Conservation (phyloP, 2,329 filamentous ascomycete species). For the Cryphonectria nitschkei region DNA sequence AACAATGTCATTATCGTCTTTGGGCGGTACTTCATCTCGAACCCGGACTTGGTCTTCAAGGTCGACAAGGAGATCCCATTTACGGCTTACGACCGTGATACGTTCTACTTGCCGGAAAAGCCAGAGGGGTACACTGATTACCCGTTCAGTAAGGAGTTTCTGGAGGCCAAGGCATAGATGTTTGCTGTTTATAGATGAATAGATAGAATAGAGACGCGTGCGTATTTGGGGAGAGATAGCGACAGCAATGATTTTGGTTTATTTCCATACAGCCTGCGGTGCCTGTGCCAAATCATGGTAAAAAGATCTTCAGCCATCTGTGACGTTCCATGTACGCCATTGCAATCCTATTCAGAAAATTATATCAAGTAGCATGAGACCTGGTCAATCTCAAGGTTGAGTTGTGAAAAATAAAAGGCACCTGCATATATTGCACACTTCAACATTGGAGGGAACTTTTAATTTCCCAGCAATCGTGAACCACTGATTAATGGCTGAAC, state of each 20-base stretch:
- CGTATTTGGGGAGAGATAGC: too few relatives aligned
- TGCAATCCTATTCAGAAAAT: too few relatives aligned
- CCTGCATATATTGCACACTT: too few relatives aligned
- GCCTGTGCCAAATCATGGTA: not conserved
- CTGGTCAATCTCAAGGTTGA: too few relatives aligned
- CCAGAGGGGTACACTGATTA: slow-evolving; percentile 19
- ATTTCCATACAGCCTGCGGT: too few relatives aligned
- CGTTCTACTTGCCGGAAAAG: slow-evolving; percentile 41
- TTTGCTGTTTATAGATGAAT: too few relatives aligned
- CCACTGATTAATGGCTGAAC: too few relatives aligned
- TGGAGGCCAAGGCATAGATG: slow-evolving; percentile 10
- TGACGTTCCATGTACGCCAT: not conserved
- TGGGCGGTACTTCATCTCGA: slow-evolving; percentile 48
- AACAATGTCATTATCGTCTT: slow-evolving; percentile 41
- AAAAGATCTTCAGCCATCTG: not conserved
- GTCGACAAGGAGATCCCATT: slow-evolving; percentile 42
- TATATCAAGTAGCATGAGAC: too few relatives aligned
- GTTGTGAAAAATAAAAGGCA: too few relatives aligned
- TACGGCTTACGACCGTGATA: slow-evolving; percentile 41
- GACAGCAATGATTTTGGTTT: too few relatives aligned
- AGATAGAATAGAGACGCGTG: not conserved
- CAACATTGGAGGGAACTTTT: too few relatives aligned
- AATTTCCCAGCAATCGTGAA: too few relatives aligned
- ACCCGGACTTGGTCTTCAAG: slow-evolving; percentile 49
- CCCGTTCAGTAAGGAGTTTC: slow-evolving; percentile 23